Evolutionary conservation across 2,329 filamentous ascomycete genomes (phyloP), one percentile per base, ranked within the genome.

Genomic region (Alternaria atra): DNA sequence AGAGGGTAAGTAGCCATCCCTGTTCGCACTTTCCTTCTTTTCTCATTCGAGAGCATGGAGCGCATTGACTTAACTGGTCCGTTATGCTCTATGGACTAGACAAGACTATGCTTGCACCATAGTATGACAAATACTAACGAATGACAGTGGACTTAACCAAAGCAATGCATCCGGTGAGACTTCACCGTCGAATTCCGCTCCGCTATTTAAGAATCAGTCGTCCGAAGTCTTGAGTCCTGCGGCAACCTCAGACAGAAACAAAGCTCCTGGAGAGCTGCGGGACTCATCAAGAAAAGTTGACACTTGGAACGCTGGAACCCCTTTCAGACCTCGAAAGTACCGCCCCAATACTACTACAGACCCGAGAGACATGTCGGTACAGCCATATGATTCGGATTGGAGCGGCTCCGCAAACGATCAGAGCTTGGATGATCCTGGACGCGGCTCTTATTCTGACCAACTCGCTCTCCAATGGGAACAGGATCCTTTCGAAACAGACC

Each of bases 401-500:
- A 77, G 75, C 58, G 68, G 70, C 17, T 73, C 71, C 5, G 60
- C 66, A 44, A 75, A 74, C 30, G 67, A 73, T 23, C 69, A 62
- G 60, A 69, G 71, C 60, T 69, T 60, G 47, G 74, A 71, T 50
- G 73, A 72, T 43, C 62, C 64, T 52, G 71, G 71, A 55, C 73
- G 68, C 40, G 69, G 73, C 52, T 71, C 72, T 37, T 74, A 77
- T 47, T 74, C 74, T 60, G 75, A 78, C 35, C 71, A 73, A 27
- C 47, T 77, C 32, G 71, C 72, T 23, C 58, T 74, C 48, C 81
- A 81, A 61, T 84, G 81, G 82, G 79, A 83, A 29, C 76, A 80
- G 23, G 87, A 90, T 68, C 87, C 87, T 2, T 86, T 82, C 66
- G 79, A 82, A 39, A 72, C 79, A 13, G 82, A 88, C 51, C 79